Base-by-base conservation (phyloP, 106 monocot genomes). In the Acorus calamus region DNA sequence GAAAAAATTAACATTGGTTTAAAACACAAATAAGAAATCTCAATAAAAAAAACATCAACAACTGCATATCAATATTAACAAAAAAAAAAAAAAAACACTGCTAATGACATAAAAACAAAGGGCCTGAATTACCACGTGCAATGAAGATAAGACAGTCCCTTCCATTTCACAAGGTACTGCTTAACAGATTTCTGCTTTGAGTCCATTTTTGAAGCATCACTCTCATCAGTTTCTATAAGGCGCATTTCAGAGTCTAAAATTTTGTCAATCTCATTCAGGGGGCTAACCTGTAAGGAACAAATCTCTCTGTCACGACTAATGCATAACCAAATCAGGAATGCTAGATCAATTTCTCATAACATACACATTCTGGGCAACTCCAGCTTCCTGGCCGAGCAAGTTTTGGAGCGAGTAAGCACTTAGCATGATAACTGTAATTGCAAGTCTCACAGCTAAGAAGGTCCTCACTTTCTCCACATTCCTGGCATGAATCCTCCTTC, bases 281-380 rank as follows among this genome's bases (percentile, higher is more conserved):
- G 87, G 41, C 62, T 84, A 14, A 84, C 91, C 96, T 98, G 81
- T 50, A 62, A 63, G 44, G 13, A 12, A 47, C 49, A 72, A 56
- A 8, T 46, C 66, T 14, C 42, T 54, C 14, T n/a, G 28, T 28
- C 28, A 28, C 28, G 1, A 28, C 28, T 28, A 28, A 28, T 28
- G 28, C 28, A 28, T 28, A 28, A 28, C 28, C 28, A 9, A 2
- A 67, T 11, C 14, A 63, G 2, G 53, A 28, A 7, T 66, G 11
- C 5, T 52, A 45, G 11, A 11, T 0, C 14, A 49, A 7, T 10
- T 14, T 61, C 4, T 7, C 47, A 45, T 57, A 54, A 43, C 82
- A 61, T 98, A 98, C 96, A 88, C 96, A 98, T 77, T 91, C 87
- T 67, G 91, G 84, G 54, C 96, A 98, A 58, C 83, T 98, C 96